Base-by-base conservation (phyloP, 2,329 filamentous ascomycete species). In the Neocucurbitaria cava region DNA sequence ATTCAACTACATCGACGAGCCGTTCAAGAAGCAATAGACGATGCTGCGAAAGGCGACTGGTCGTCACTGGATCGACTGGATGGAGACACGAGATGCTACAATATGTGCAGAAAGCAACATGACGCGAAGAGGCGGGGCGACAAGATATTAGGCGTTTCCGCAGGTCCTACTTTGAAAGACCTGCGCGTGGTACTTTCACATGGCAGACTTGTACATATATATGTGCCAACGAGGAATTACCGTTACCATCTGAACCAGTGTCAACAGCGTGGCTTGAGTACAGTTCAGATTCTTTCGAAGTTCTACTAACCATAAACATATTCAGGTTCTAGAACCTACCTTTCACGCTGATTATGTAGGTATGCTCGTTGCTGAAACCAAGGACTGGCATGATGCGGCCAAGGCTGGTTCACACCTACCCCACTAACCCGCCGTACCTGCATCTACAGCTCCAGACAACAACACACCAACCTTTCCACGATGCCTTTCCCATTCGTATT, bases 401-500 rank as follows among this genome's bases (percentile, higher is more conserved):
- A 65, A 69, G 65, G 52, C 51, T 52, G 51, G 17, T 26, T 48
- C 55, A 49, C 41, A 38, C 31, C 46, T 48, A 61, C 61, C 63
- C 65, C 66, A 56, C 68, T 59, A 67, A 52, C 52, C 55, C n/a
- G n/a, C 56, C 54, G 64, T 66, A 67, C 59, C 63, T 69, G 66
- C 64, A 65, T 64, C 64, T 52, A 51, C 58, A 46, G 52, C 54
- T 52, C 35, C 41, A 40, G 47, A 52, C 52, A 50, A 35, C 52
- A 55, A 51, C 64, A 57, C 44, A 39, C 41, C 11, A 52, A 52
- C 44, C 49, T 31, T 46, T 46, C 35, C 46, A 69, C 57, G 38
- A 98, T 98, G 95, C 93, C 94, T 28, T 98, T 91, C 72, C 89
- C 90, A 11, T 97, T 96, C 70, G 79, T 85, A 10, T 86, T 98